A percentile compares a stretch with the other conserved stretches of the same genome.
Conservation (phyloP, 768 basidiomycete species). For the Strobilomyces dryophilus region DNA sequence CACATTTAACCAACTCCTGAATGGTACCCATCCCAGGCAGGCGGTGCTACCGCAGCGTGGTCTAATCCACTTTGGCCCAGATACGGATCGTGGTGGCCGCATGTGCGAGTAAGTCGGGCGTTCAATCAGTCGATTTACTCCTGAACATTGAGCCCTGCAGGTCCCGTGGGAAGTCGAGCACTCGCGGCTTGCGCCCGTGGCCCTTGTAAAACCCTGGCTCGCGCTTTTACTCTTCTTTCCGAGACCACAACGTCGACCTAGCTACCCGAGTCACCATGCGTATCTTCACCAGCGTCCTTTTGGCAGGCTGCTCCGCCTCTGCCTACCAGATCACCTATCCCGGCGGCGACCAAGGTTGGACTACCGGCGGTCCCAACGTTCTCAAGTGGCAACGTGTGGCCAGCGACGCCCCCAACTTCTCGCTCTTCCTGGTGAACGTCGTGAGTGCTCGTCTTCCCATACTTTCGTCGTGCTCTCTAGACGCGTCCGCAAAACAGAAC, state of each 20-base stretch:
- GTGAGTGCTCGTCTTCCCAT: slow-evolving; percentile 31
- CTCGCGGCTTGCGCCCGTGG: slow-evolving; percentile 7
- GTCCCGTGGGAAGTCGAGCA: slow-evolving; percentile 21
- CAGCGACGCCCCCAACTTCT: slow-evolving; percentile 68
- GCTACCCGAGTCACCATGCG: slow-evolving; percentile 37
- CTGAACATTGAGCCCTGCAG: not conserved
- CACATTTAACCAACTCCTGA: too few species aligned
- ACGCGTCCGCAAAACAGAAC: slow-evolving; percentile 29
- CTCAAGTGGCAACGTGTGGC: slow-evolving; percentile 61
- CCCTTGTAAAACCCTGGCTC: not conserved
- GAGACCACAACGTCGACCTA: not conserved
- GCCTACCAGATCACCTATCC: slow-evolving; percentile 63
- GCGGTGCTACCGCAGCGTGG: not conserved
- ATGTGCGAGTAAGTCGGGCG: slow-evolving; percentile 3
- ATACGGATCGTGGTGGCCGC: not conserved
- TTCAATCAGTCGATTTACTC: too few species aligned
- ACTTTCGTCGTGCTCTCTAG: not conserved
- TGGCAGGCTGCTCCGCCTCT: slow-evolving; percentile 50
- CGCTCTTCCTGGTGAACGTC: slow-evolving; percentile 61
- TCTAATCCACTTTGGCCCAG: not conserved
- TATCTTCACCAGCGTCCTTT: slow-evolving; percentile 37
- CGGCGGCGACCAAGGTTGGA: slow-evolving; percentile 48
- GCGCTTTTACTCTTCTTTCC: not conserved
- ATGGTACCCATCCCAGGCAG: not conserved
- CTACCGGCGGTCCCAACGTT: slow-evolving; percentile 45